phyloP scores from a whole-genome alignment of 2,329 filamentous ascomycete genomes.

The Periconia sp. region DNA sequence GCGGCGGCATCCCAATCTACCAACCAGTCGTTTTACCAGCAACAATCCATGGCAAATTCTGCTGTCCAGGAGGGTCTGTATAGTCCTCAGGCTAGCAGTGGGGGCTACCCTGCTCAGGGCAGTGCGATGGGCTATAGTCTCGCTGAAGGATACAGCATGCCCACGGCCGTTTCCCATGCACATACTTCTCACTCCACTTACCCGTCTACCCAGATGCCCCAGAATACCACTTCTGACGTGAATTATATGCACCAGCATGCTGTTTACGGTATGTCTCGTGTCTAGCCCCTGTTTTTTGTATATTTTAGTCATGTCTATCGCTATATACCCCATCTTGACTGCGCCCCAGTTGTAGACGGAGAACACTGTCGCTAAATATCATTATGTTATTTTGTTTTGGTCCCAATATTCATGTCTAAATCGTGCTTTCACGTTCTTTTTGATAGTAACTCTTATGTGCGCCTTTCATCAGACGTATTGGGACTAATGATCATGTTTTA shows the following conservation, averaged over 20 bases:
- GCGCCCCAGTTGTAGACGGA: conserved; percentile 18
- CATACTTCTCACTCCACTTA: conserved; percentile 32
- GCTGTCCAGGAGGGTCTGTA: conserved; percentile 27
- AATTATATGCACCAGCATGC: conserved; percentile 41
- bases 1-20: conserved; percentile 22
- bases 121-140: conserved; percentile 23
- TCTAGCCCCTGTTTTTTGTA: conserved; percentile 38
- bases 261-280: conserved; percentile 45
- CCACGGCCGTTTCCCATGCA: conserved; percentile 26
- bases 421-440: background rate
- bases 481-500: conserved; percentile 22
- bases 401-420: background rate
- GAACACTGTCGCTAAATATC: conserved; percentile 12
- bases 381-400: conserved; percentile 8
- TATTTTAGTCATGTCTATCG: conserved; percentile 34
- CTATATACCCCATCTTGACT: conserved; percentile 21
- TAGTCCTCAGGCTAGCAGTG: conserved; percentile 20
- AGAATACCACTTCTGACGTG: conserved; percentile 37
- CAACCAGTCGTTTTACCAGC: conserved; percentile 27
- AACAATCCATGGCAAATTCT: conserved; percentile 20
- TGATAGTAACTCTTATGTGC: background rate
- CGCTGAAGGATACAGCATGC: conserved; percentile 21
- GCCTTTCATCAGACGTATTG: conserved; percentile 1
- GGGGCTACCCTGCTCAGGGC: conserved; percentile 21
- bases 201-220: conserved; percentile 37